Base-by-base conservation (phyloP, 2,329 filamentous ascomycete genomes). In the Curvularia verruculosa region DNA sequence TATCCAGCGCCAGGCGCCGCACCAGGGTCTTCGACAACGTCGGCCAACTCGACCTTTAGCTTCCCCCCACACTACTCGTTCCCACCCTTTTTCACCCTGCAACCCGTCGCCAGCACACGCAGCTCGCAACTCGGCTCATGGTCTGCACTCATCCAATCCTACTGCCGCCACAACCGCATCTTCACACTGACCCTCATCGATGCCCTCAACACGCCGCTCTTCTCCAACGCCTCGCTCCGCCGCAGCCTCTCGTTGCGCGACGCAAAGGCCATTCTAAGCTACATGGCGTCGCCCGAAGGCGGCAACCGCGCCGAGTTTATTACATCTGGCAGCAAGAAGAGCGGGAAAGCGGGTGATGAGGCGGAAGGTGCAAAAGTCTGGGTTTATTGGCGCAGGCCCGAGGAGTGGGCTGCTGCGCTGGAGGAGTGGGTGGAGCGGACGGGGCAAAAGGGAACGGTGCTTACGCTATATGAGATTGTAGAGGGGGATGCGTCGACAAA, bases 401-500 rank as follows among this genome's bases (percentile, higher is more conserved):
- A 96, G 72, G 94, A 98, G 79, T 99, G 95, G 94, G 95, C 92
- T 2, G 85, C 83, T 31, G 73, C 88, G 58, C 80, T 98, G 40
- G 89, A 89, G 75, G 84, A 81, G 41, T 98, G 92, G 87, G 89
- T 86, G 12, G 93, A 98, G 28, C 86, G 87, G 60, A 96, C 92
- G 59, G 95, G 87, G 3, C 93, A 97, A 82, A 94, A 90, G 81
- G 91, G 91, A 23, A 87, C 85, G 12, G 94, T 99, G 54, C 77
- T 99, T 72, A 99, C 95, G 54, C 81, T 99, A 23, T 98, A 97
- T 77, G 95, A 99, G 80, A 80, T 99, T 69, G 84, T 87, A 1
- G 87, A 97, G 76, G 91, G 94, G n/a, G 94, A 98, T 71, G 89
- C 83, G 28, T 92, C 90, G 2, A 77, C 81, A 56, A 87, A 65